These are phyloP conservation scores for Coemansia asiatica DNA, from an alignment of 192 early-diverging fungal genomes.

Conservation along the genomic window DNA sequence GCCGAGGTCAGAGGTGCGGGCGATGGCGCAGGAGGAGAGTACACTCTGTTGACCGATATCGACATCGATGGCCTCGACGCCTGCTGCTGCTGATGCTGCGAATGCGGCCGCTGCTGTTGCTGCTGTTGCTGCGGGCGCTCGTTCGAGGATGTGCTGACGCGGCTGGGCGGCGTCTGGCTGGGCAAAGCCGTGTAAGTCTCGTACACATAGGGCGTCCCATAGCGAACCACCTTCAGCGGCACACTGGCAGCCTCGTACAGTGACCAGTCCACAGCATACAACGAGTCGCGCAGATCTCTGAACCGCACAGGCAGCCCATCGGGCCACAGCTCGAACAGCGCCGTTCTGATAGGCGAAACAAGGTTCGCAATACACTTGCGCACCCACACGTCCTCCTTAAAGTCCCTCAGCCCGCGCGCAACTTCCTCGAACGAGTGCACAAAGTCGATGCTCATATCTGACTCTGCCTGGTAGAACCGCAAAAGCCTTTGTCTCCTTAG, in stretches of 20 bases:
- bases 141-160: constrained; percentile 25
- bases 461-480: constrained; percentile 48
- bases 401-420: constrained; percentile 43
- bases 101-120: constrained; percentile 10
- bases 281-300: constrained; percentile 52
- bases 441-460: constrained; percentile 54
- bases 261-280: constrained; percentile 54
- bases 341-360: constrained; percentile 34
- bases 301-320: constrained; percentile 50
- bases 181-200: constrained; percentile 21
- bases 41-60: constrained; percentile 13
- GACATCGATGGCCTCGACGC: constrained; percentile 12
- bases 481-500: constrained; percentile 45
- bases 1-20: constrained; percentile 25
- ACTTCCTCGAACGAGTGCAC: constrained; percentile 53
- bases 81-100: constrained; percentile 1
- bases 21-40: constrained; percentile 39
- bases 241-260: constrained; percentile 52
- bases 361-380: constrained; percentile 53
- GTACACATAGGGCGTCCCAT: constrained; percentile 41
- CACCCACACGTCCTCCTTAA: constrained; percentile 53
- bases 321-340: constrained; percentile 52
- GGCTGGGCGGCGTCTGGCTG: constrained; percentile 10
- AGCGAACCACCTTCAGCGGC: constrained; percentile 44
- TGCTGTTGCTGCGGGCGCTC: constrained; percentile 15